A percentile compares a stretch with the other conserved stretches of the same genome.
These are phyloP conservation scores for Naegleria lovaniensis DNA, from an alignment of 208 protist species.

Conservation along the genomic window DNA sequence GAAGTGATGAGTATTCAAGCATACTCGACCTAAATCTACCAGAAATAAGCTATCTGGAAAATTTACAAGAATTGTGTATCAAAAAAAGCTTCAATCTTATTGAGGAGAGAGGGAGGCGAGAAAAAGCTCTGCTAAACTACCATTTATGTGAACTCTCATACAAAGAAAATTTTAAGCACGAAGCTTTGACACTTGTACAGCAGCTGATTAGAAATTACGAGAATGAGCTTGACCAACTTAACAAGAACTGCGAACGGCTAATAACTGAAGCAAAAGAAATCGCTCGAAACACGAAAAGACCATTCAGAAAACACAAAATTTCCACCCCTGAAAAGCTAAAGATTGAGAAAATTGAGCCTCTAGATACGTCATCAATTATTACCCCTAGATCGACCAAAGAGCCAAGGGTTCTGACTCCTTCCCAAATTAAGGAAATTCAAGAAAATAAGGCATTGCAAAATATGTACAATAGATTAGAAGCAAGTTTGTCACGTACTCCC, in stretches of 20 bases:
- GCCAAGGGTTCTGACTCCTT: neutral
- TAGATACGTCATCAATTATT: neutral
- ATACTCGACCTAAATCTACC: neutral
- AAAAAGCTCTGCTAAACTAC: neutral
- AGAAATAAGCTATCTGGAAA: neutral
- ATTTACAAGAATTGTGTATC: neutral
- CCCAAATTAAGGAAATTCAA: neutral
- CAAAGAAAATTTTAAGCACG: neutral
- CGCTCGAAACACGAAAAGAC: neutral
- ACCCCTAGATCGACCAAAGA: neutral
- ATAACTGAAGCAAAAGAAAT: neutral
- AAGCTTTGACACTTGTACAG: neutral
- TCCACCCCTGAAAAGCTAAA: neutral
- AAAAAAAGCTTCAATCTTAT: neutral
- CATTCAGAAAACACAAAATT: neutral
- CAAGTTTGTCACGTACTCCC: neutral
- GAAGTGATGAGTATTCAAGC: neutral
- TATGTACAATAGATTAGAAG: neutral
- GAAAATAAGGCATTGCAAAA: neutral
- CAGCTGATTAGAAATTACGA: neutral
- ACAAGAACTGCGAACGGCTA: neutral
- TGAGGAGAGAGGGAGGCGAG: neutral
- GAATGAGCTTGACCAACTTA: neutral
- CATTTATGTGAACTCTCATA: neutral
- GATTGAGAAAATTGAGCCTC: neutral